phyloP scores from a whole-genome alignment of 441 rosid genomes.

The Pelargonium citronellum region DNA sequence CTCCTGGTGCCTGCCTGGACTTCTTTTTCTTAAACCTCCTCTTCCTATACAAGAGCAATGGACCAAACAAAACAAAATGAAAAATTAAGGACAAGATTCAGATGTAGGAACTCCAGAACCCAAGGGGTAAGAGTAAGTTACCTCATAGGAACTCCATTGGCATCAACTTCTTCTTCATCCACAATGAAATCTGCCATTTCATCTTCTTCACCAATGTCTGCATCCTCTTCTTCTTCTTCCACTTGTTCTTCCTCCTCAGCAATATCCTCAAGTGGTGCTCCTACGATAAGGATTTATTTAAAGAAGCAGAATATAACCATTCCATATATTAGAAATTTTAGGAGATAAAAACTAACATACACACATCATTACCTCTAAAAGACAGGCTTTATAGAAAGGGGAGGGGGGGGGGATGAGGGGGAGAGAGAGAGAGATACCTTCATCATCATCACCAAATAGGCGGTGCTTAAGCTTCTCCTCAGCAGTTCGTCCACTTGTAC shows the following conservation, averaged over 20 bases:
- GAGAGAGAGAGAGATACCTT: too few relatives aligned
- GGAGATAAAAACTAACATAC: conserved; percentile 1
- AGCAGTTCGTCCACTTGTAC: conserved; percentile 61
- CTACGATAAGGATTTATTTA: conserved; percentile 27
- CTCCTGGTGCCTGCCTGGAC: conserved; percentile 68
- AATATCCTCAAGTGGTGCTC: conserved; percentile 68
- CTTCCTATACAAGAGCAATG: conserved; percentile 37
- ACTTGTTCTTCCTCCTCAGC: conserved; percentile 78
- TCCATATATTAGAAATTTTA: not conserved
- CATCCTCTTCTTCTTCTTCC: conserved; percentile 84
- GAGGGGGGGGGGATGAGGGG: too few relatives aligned
- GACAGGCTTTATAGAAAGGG: conserved; percentile 8
- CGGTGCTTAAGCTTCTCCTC: conserved; percentile 72
- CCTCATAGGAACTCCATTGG: conserved; percentile 59
- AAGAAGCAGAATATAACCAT: conserved; percentile 21
- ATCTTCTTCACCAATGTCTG: conserved; percentile 80
- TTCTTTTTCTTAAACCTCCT: conserved; percentile 52
- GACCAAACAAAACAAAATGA: not conserved
- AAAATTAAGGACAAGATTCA: not conserved
- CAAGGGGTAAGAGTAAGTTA: conserved; percentile 8
- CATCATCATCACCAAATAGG: conserved; percentile 61
- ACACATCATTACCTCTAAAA: conserved; percentile 3
- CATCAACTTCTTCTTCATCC: conserved; percentile 75
- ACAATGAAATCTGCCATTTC: conserved; percentile 97
- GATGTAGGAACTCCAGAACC: not conserved